Percentiles rank a stretch among this genome's conserved stretches.
Evolutionary conservation across 768 basidiomycete species (phyloP).

Genomic region (Lactarius tabidus): DNA sequence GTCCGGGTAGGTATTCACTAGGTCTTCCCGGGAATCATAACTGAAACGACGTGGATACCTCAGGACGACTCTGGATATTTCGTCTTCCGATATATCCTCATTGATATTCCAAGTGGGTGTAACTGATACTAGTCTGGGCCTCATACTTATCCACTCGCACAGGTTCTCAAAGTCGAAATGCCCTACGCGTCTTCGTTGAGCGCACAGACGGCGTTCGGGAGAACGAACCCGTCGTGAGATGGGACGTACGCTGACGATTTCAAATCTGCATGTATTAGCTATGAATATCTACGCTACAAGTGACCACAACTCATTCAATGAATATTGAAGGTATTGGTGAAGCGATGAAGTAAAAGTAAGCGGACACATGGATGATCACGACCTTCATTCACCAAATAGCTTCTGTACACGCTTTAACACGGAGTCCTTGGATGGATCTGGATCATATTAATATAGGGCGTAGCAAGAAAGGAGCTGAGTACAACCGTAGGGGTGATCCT

Average conservation of each 20-base stretch:
- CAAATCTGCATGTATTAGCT: constrained; percentile 28
- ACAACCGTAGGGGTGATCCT: constrained; percentile 96
- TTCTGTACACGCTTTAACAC: constrained; percentile 96
- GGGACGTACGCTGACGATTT: constrained; percentile 37
- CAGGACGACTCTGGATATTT: constrained; percentile 78
- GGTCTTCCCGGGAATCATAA: background rate
- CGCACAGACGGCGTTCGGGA: constrained; percentile 61
- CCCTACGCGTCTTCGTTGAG: constrained; percentile 68
- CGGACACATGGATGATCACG: background rate
- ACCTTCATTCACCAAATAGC: constrained; percentile 78
- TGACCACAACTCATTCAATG: background rate
- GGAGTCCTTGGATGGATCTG: constrained; percentile 95
- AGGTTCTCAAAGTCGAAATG: constrained; percentile 62
- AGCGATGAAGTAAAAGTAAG: background rate
- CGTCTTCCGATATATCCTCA: constrained; percentile 69
- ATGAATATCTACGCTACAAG: constrained; percentile 17
- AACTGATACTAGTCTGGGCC: constrained; percentile 28
- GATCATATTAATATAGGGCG: constrained; percentile 25
- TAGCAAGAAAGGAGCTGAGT: constrained; percentile 7
- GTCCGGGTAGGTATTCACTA: constrained; percentile 50
- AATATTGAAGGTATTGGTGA: too few relatives aligned
- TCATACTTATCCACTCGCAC: constrained; percentile 26
- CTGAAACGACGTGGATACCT: background rate
- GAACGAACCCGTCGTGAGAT: constrained; percentile 66
- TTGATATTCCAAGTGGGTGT: constrained; percentile 74